Percentiles rank a stretch among this genome's conserved stretches.
Conservation (phyloP, 257 asterid species). For the Solanum piurae region DNA sequence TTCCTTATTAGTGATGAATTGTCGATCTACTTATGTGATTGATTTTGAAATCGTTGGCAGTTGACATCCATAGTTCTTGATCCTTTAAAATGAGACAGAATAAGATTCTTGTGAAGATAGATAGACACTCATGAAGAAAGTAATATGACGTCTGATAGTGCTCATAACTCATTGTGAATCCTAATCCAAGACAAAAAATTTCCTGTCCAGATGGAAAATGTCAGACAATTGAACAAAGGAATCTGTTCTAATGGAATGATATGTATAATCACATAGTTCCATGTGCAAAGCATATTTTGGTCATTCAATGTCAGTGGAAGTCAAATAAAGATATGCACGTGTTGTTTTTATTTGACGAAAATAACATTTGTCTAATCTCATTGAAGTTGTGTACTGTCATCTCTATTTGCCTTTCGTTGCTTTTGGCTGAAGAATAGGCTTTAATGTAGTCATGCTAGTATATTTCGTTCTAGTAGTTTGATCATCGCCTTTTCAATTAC, state of each 20-base stretch:
- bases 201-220: not conserved
- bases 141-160: not conserved
- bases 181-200: not conserved
- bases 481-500: not conserved
- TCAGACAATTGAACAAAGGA: not conserved
- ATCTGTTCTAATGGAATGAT: not conserved
- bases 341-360: not conserved
- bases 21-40: not conserved
- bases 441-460: not conserved
- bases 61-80: not conserved
- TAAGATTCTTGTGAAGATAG: not conserved
- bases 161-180: not conserved
- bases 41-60: not conserved
- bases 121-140: not conserved
- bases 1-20: not conserved
- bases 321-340: not conserved
- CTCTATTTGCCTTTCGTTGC: not conserved
- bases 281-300: not conserved
- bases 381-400: not conserved
- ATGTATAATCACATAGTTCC: not conserved
- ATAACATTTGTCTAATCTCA: not conserved
- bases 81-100: not conserved
- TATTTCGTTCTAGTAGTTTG: not conserved
- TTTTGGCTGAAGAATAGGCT: not conserved
- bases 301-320: not conserved